Evolutionary conservation across 345 rosid genomes (phyloP).

Genomic region (Salix exigua): DNA sequence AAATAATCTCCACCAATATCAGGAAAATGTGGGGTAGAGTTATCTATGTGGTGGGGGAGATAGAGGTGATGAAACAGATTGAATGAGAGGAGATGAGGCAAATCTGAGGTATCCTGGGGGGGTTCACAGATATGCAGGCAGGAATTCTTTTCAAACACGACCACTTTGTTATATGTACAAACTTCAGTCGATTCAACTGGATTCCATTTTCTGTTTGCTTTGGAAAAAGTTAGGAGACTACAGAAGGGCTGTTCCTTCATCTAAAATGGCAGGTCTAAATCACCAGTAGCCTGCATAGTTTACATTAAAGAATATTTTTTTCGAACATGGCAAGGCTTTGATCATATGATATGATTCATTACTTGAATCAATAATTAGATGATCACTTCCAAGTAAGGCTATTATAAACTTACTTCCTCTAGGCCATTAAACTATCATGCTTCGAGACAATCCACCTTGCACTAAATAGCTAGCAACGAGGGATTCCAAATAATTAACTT

Average conservation of each 20-base stretch:
- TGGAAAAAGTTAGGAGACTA: neutral
- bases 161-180: neutral
- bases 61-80: neutral
- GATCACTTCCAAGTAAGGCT: too few species aligned
- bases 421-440: too few species aligned
- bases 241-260: neutral
- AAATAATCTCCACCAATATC: neutral
- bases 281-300: neutral
- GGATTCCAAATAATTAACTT: neutral
- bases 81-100: neutral
- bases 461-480: neutral
- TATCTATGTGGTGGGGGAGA: neutral
- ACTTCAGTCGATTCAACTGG: neutral
- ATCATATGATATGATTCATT: too few species aligned
- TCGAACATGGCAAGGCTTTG: too few species aligned
- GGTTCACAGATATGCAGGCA: neutral
- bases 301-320: neutral
- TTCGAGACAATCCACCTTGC: too few species aligned
- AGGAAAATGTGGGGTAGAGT: neutral
- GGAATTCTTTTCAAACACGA: neutral
- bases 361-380: too few species aligned
- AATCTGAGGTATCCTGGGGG: neutral
- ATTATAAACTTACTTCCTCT: too few species aligned
- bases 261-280: neutral
- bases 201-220: neutral